Percentiles rank a stretch among this genome's conserved stretches.
Conservation (phyloP, 1,139 yeast genomes). For the Candida freyschussii region DNA sequence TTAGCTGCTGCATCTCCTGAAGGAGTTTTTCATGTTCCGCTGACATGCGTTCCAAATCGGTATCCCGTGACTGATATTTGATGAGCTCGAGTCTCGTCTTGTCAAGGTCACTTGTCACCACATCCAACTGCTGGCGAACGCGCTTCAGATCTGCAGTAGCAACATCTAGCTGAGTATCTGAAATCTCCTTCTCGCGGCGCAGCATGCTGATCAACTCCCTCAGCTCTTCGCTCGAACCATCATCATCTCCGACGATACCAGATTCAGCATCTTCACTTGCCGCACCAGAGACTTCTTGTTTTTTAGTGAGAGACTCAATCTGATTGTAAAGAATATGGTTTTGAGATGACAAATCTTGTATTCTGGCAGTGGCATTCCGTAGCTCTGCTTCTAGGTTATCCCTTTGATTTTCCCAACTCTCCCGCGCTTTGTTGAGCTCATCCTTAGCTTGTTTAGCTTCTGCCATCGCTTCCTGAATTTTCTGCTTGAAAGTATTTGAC, state of each 20-base stretch:
- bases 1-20: conserved; percentile 63
- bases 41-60: conserved; percentile 37
- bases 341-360: conserved; percentile 59
- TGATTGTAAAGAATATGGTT: conserved; percentile 67
- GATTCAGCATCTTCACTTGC: conserved; percentile 12
- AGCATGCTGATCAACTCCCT: conserved; percentile 58
- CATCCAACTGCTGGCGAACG: conserved; percentile 35
- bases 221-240: conserved; percentile 34
- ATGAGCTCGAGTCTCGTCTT: conserved; percentile 41
- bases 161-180: conserved; percentile 53
- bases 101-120: conserved; percentile 40
- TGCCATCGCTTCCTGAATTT: conserved; percentile 33
- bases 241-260: conserved; percentile 24
- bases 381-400: conserved; percentile 50
- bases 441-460: conserved; percentile 31
- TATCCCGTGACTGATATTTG: conserved; percentile 33
- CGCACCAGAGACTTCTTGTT: conserved; percentile 5
- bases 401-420: conserved; percentile 42
- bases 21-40: conserved; percentile 50
- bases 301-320: conserved; percentile 42
- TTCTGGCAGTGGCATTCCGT: conserved; percentile 38
- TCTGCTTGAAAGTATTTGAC: conserved; percentile 33
- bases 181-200: conserved; percentile 73
- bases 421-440: conserved; percentile 33
- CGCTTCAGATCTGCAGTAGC: conserved; percentile 28